Evolutionary conservation across 768 basidiomycete species (phyloP).

Genomic region (Tulasnella sp.): DNA sequence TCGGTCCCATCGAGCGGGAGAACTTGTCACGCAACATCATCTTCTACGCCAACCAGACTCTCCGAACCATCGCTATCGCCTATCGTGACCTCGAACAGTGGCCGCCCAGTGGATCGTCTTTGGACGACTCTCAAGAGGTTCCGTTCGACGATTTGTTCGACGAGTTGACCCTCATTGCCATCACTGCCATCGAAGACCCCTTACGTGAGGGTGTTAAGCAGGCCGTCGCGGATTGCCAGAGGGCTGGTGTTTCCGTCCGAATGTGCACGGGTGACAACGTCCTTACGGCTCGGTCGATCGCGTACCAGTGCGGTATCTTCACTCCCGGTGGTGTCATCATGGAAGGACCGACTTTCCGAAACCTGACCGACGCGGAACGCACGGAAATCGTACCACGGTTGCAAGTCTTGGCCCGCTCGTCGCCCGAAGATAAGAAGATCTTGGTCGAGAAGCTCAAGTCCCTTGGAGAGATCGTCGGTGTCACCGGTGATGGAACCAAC

Average conservation of each 20-base stretch:
- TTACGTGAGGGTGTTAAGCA: slow-evolving; percentile 81
- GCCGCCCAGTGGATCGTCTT: slow-evolving; percentile 55
- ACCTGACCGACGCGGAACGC: slow-evolving; percentile 60
- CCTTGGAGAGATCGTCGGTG: slow-evolving; percentile 85
- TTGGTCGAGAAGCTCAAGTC: slow-evolving; percentile 81
- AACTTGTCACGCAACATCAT: slow-evolving; percentile 92
- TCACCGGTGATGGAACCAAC: slow-evolving; percentile 97
- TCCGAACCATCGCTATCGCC: slow-evolving; percentile 90
- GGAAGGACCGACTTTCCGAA: slow-evolving; percentile 92
- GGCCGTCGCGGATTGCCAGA: slow-evolving; percentile 82
- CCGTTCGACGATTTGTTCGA: slow-evolving; percentile 58
- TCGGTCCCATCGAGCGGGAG: slow-evolving; percentile 59
- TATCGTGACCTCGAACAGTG: slow-evolving; percentile 80
- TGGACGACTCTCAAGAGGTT: slow-evolving; percentile 49
- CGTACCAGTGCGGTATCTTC: slow-evolving; percentile 92
- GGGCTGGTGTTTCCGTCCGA: slow-evolving; percentile 87
- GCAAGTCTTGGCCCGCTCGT: slow-evolving; percentile 94
- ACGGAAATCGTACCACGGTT: slow-evolving; percentile 81
- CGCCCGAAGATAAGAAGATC: slow-evolving; percentile 92
- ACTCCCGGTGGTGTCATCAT: slow-evolving; percentile 90
- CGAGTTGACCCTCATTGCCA: slow-evolving; percentile 77
- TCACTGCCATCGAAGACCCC: slow-evolving; percentile 94
- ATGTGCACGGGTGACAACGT: slow-evolving; percentile 99
- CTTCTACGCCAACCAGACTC: slow-evolving; percentile 93
- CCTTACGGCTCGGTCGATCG: slow-evolving; percentile 89